phyloP scores from a whole-genome alignment of 176 grass and related monocot species.

The Cenchrus fungigraminus region DNA sequence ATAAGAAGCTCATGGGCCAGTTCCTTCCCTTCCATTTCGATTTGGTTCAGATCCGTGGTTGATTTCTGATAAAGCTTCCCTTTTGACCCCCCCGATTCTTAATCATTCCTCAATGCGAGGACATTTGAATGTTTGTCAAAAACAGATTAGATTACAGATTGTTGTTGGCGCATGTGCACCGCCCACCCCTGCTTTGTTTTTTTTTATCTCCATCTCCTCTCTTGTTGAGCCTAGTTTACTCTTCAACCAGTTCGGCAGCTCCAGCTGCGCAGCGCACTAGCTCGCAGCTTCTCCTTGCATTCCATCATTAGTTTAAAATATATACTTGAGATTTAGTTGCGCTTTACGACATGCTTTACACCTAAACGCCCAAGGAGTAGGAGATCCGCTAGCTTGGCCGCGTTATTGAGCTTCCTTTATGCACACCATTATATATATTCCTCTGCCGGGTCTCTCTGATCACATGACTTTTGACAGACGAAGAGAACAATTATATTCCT shows the following conservation, averaged over 20 bases:
- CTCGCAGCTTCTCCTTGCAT: not conserved
- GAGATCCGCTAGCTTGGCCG: slow-evolving; percentile 8
- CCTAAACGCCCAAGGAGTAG: slow-evolving; percentile 22
- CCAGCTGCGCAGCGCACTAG: slow-evolving; percentile 23
- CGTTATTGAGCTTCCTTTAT: not conserved
- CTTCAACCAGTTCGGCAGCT: slow-evolving; percentile 28
- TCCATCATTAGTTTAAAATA: not conserved
- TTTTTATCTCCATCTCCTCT: too few species aligned
- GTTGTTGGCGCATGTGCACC: slow-evolving; percentile 37
- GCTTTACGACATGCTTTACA: slow-evolving; percentile 27
- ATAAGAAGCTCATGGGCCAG: not conserved
- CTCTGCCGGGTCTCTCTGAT: not conserved
- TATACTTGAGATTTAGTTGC: not conserved
- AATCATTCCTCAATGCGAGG: not conserved
- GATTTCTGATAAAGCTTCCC: not conserved
- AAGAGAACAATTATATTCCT: not conserved
- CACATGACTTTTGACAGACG: slow-evolving; percentile 32
- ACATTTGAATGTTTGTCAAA: not conserved
- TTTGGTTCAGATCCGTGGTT: not conserved
- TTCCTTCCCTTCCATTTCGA: not conserved
- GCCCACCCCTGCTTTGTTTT: slow-evolving; percentile 8
- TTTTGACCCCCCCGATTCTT: not conserved
- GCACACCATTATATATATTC: slow-evolving; percentile 17
- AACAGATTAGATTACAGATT: not conserved
- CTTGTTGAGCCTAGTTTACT: slow-evolving; percentile 28